Evolutionary conservation across 176 grass and related monocot genomes (phyloP).

Genomic region (Alopecurus myosuroides): DNA sequence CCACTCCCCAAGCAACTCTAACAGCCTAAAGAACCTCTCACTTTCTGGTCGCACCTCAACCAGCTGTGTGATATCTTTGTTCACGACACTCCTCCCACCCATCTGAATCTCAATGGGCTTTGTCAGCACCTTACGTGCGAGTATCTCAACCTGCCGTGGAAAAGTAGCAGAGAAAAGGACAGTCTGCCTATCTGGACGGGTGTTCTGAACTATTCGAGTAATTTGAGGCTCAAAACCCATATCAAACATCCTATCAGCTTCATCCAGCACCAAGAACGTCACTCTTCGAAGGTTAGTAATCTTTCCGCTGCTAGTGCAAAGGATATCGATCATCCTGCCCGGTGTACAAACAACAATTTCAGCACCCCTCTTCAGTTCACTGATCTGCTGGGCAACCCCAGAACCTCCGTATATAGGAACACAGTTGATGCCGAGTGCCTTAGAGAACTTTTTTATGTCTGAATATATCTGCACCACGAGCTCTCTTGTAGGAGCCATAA

Average conservation of each 20-base stretch:
- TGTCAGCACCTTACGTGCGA: constrained; percentile 75
- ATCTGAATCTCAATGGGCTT: constrained; percentile 89
- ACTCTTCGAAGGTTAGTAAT: constrained; percentile 93
- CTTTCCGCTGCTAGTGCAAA: constrained; percentile 86
- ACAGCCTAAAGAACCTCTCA: constrained; percentile 70
- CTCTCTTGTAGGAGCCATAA: constrained; percentile 95
- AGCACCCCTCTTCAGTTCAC: constrained; percentile 81
- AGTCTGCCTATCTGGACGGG: constrained; percentile 73
- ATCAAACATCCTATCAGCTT: constrained; percentile 98
- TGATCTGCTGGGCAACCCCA: constrained; percentile 93
- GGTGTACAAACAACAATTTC: constrained; percentile 96
- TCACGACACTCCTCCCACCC: constrained; percentile 89
- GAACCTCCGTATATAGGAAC: constrained; percentile 87
- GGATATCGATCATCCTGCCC: constrained; percentile 93
- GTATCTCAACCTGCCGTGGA: constrained; percentile 84
- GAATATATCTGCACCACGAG: constrained; percentile 91
- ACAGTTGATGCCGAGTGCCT: constrained; percentile 84
- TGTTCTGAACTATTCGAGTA: constrained; percentile 81
- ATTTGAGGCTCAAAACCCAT: constrained; percentile 99
- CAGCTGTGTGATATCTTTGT: constrained; percentile 86
- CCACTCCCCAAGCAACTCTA: constrained; percentile 91
- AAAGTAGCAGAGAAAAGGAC: constrained; percentile 95
- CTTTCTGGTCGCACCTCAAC: constrained; percentile 77
- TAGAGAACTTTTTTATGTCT: constrained; percentile 86
- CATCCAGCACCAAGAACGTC: constrained; percentile 92